Conservation (phyloP, 2,329 filamentous ascomycete genomes). For the Pseudocercospora musae region DNA sequence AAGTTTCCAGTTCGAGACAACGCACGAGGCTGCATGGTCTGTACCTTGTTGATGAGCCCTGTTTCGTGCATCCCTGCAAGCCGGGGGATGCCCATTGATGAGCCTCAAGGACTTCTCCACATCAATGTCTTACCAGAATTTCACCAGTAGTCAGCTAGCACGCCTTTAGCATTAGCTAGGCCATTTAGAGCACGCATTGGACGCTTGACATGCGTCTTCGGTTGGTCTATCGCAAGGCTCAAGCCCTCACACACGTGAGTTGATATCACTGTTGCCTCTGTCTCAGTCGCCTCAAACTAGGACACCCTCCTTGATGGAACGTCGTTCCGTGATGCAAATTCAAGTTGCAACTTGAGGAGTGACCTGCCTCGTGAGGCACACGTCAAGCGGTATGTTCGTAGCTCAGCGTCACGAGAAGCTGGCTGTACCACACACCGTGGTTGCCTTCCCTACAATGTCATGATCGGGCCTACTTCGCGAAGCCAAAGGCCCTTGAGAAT, state of each 20-base stretch:
- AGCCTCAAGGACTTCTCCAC: background rate
- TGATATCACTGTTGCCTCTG: background rate
- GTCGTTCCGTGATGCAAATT: too few species aligned
- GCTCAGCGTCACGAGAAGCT: background rate
- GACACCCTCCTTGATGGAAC: background rate
- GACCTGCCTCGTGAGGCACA: background rate
- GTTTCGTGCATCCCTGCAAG: background rate
- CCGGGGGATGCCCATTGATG: slow-evolving; percentile 1
- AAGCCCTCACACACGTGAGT: background rate
- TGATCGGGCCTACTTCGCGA: background rate
- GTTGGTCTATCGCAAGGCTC: background rate
- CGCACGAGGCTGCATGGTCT: background rate
- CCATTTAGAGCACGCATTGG: background rate
- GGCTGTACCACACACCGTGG: background rate
- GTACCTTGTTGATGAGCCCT: background rate
- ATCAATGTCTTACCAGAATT: background rate
- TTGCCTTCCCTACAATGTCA: background rate
- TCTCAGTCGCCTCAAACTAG: background rate
- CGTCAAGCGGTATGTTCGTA: background rate
- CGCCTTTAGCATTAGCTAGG: background rate
- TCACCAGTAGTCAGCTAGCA: background rate
- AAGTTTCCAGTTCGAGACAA: background rate
- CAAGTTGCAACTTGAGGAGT: background rate
- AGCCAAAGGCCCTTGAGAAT: background rate
- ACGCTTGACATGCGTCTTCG: background rate